phyloP scores from a whole-genome alignment of 345 rosid species.

The Citrus maxima region DNA sequence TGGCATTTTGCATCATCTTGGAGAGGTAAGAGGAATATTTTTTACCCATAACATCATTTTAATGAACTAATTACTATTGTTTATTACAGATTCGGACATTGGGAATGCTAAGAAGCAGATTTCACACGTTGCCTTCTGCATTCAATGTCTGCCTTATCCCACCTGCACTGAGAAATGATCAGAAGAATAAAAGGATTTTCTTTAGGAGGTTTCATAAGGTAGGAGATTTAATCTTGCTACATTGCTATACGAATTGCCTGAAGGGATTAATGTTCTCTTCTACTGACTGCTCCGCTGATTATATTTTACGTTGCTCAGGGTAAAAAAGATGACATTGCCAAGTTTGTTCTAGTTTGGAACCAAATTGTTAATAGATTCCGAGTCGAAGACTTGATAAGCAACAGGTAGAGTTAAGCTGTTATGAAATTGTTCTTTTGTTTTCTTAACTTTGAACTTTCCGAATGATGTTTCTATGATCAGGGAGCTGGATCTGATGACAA shows the following conservation, averaged over 20 bases:
- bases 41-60: constrained; percentile 2
- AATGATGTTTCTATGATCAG: constrained; percentile 34
- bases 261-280: background rate
- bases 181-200: constrained; percentile 39
- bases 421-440: background rate
- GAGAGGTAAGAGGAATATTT: constrained; percentile 66
- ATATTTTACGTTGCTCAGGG: constrained; percentile 42
- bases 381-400: constrained; percentile 90
- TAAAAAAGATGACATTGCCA: constrained; percentile 54
- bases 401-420: constrained; percentile 42
- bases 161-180: constrained; percentile 42
- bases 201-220: constrained; percentile 59
- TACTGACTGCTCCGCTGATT: constrained; percentile 4
- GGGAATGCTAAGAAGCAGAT: constrained; percentile 95
- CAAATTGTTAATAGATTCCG: constrained; percentile 73
- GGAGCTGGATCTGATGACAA: constrained; percentile 88
- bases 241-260: background rate
- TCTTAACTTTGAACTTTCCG: constrained; percentile 2
- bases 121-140: constrained; percentile 85
- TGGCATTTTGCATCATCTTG: constrained; percentile 97
- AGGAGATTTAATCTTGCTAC: constrained; percentile 18
- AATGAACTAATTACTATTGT: constrained; percentile 23
- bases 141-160: constrained; percentile 70
- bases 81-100: constrained; percentile 76
- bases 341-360: constrained; percentile 92